A percentile compares a stretch with the other conserved stretches of the same genome.
phyloP scores from a whole-genome alignment of 768 basidiomycete genomes.

The Mycena belliarum region DNA sequence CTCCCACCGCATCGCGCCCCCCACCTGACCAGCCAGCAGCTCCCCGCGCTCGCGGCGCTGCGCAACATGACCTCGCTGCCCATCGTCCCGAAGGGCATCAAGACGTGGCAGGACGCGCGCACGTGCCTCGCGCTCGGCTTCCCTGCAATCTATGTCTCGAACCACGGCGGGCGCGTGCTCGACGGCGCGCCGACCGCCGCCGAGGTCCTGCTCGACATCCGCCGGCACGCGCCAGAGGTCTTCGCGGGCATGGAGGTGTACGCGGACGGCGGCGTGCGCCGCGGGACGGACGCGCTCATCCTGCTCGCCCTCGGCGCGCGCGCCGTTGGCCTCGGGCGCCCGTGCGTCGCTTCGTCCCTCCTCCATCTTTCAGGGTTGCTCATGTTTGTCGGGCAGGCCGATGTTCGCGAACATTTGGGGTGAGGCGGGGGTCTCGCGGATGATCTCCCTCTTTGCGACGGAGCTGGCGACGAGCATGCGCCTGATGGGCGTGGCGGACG shows the following conservation, averaged over 20 bases:
- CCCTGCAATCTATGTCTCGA: slow-evolving; percentile 40
- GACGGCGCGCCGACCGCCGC: slow-evolving; percentile 39
- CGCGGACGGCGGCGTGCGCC: slow-evolving; percentile 46
- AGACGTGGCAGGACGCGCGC: slow-evolving; percentile 33
- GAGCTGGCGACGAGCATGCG: slow-evolving; percentile 27
- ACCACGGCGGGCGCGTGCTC: slow-evolving; percentile 40
- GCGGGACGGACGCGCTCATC: slow-evolving; percentile 47
- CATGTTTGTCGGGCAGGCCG: slow-evolving; percentile 18
- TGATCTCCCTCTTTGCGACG: slow-evolving; percentile 22
- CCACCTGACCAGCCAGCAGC: neutral
- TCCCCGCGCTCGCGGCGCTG: slow-evolving; percentile 22
- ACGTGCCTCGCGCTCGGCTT: slow-evolving; percentile 37
- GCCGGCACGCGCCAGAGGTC: slow-evolving; percentile 38
- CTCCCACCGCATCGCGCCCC: neutral
- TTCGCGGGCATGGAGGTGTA: slow-evolving; percentile 43
- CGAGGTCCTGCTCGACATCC: slow-evolving; percentile 41
- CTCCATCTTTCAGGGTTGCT: neutral
- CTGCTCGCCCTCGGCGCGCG: slow-evolving; percentile 42
- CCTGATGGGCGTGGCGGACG: slow-evolving; percentile 28
- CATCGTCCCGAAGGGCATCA: slow-evolving; percentile 32
- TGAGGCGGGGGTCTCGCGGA: slow-evolving; percentile 30
- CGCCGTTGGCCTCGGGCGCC: slow-evolving; percentile 40
- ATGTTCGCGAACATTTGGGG: slow-evolving; percentile 42
- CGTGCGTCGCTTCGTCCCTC: slow-evolving; percentile 1
- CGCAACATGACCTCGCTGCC: slow-evolving; percentile 30